These are phyloP conservation scores for Hyphopichia pseudoburtonii DNA, from an alignment of 1,139 yeast genomes.

Conservation along the genomic window DNA sequence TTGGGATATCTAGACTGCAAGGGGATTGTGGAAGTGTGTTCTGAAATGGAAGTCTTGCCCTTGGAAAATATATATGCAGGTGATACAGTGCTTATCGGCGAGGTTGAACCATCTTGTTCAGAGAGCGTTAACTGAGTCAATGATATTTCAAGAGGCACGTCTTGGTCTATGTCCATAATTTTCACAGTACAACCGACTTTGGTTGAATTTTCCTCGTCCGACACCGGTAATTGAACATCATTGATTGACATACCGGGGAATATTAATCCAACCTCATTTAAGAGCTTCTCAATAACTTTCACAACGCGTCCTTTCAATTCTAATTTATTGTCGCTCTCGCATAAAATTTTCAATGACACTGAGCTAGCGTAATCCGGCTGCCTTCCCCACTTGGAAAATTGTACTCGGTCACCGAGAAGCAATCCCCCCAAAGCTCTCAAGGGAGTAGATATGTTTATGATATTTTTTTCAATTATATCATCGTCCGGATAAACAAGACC, in stretches of 20 bases:
- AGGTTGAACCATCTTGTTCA: conserved; percentile 10
- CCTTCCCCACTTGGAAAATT: conserved; percentile 39
- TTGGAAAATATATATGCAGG: conserved; percentile 48
- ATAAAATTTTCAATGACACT: conserved; percentile 14
- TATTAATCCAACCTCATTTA: conserved; percentile 53
- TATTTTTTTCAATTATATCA: conserved; percentile 48
- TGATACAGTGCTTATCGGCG: conserved; percentile 23
- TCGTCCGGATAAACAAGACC: conserved; percentile 43
- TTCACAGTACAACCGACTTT: conserved; percentile 8
- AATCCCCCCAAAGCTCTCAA: conserved; percentile 57
- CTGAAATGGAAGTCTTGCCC: conserved; percentile 31
- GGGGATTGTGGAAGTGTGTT: conserved; percentile 14
- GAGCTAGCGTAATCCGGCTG: conserved; percentile 54
- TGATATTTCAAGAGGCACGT: conserved; percentile 17
- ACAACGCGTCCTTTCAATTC: conserved; percentile 7
- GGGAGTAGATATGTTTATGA: conserved; percentile 50
- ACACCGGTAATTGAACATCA: conserved; percentile 5
- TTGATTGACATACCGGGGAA: conserved; percentile 50
- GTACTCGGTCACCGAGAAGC: conserved; percentile 71
- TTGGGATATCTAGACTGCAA: conserved; percentile 33
- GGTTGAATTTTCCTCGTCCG: conserved; percentile 9
- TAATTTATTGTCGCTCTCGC: conserved; percentile 7
- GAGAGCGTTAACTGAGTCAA: conserved; percentile 28
- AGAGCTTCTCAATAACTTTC: conserved; percentile 32
- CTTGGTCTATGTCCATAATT: conserved; percentile 24